Evolutionary conservation across 164 flowering plant species (phyloP), one percentile per base, ranked within the genome.

Genomic region (Sedum album): DNA sequence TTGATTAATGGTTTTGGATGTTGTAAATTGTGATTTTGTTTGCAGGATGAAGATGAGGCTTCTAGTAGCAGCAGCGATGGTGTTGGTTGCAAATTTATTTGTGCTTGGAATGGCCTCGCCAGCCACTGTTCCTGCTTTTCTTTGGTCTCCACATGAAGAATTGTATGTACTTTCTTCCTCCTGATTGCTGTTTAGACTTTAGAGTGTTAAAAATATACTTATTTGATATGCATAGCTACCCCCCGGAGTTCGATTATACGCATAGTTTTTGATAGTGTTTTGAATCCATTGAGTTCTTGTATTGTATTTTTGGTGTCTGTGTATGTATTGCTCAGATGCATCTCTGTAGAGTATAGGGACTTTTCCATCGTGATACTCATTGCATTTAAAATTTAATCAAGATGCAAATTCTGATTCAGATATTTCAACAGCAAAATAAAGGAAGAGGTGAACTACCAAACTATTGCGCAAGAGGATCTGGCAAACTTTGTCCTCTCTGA

Each of bases 71-170:
- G 61, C 61, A 25, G 3, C 31, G 31, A 55, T 55, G 61, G 31
- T 28, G 31, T 55, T 55, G 61, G 31, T 55, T 55, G 61, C 61
- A 25, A 55, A 55, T 14, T 41, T 38, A 31, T 41, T 44, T 18
- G 13, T 17, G 6, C 8, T 21, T 64, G 66, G 66, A 64, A 35
- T 64, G 25, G 66, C 48, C 1, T 41, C 74, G 35, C 62, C 76
- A 7, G 69, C 77, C 20, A 84, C 89, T 9, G 79, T 60, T 46
- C 88, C 95, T 39, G 91, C 91, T 6, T 82, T 89, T 68, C 74
- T 89, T 13, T 89, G 91, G 91, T 84, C 88, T 57, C 73, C 83
- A 17, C 75, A 82, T 70, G 73, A 69, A 46, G 70, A 76, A 68
- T 77, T 71, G 84, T 78, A 77, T 18, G 79, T 6, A n/a, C 33